These are phyloP conservation scores for Neonectria coccinea DNA, from an alignment of 2,329 filamentous ascomycete species.

Conservation along the genomic window DNA sequence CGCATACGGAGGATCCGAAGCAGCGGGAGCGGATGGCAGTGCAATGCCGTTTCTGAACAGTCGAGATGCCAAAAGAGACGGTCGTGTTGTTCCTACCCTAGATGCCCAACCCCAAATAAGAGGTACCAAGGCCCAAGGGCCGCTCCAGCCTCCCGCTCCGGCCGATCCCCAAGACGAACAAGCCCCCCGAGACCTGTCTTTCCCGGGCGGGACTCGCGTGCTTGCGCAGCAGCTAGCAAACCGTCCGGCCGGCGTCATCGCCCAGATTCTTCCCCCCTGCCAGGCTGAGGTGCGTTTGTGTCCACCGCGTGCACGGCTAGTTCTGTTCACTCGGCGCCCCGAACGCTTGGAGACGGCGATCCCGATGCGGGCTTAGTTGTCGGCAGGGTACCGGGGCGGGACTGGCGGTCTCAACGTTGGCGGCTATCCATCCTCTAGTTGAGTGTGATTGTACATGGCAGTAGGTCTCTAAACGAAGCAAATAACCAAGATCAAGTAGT, in stretches of 20 bases:
- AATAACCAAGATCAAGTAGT: not conserved
- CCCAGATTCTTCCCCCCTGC: slow-evolving; percentile 30
- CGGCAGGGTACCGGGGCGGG: slow-evolving; percentile 17
- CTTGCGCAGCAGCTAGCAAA: slow-evolving; percentile 4
- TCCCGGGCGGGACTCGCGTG: not conserved
- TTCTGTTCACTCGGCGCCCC: slow-evolving; percentile 21
- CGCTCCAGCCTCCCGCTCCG: slow-evolving; percentile 17
- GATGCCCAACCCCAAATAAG: not conserved
- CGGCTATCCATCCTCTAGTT: not conserved
- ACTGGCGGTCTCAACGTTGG: slow-evolving; percentile 7
- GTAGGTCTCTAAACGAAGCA: no score
- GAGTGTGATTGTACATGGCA: not conserved
- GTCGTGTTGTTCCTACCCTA: slow-evolving; percentile 10
- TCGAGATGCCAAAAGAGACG: not conserved
- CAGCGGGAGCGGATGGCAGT: slow-evolving; percentile 4
- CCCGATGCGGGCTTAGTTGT: slow-evolving; percentile 36
- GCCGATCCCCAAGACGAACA: slow-evolving; percentile 16
- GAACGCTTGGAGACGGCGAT: slow-evolving; percentile 41
- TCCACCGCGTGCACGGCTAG: slow-evolving; percentile 3
- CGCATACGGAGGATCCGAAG: slow-evolving; percentile 19
- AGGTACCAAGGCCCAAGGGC: not conserved
- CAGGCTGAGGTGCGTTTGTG: slow-evolving; percentile 38
- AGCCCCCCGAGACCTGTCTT: slow-evolving; percentile 17
- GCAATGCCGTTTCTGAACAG: slow-evolving; percentile 13
- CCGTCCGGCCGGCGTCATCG: not conserved